Percentiles rank a stretch among this genome's conserved stretches.
phyloP scores from a whole-genome alignment of 768 basidiomycete genomes.

The Rhodotorula sphaerocarpa region DNA sequence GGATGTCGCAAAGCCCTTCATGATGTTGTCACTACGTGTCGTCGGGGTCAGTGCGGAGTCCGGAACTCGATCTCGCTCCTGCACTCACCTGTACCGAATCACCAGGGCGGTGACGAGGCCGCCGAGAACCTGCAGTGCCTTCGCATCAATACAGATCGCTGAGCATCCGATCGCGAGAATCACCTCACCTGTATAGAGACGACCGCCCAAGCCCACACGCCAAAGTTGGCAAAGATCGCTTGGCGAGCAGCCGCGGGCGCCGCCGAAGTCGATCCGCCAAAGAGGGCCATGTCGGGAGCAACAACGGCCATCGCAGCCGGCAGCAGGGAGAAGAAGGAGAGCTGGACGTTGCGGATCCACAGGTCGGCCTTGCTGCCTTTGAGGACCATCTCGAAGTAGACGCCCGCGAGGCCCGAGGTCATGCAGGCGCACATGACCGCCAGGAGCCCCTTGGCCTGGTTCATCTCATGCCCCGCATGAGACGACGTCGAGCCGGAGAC shows the following conservation, averaged over 20 bases:
- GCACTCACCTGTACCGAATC: constrained; percentile 76
- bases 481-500: constrained; percentile 16
- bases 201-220: constrained; percentile 83
- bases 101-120: constrained; percentile 86
- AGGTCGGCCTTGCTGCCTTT: constrained; percentile 82
- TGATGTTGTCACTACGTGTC: constrained; percentile 36
- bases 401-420: constrained; percentile 90
- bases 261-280: not conserved
- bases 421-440: constrained; percentile 87
- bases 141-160: not conserved
- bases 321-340: constrained; percentile 84
- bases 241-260: constrained; percentile 28
- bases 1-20: constrained; percentile 79
- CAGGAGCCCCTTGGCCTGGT: constrained; percentile 71
- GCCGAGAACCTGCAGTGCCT: constrained; percentile 63
- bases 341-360: constrained; percentile 94
- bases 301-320: constrained; percentile 66
- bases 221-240: constrained; percentile 73
- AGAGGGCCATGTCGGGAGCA: constrained; percentile 24
- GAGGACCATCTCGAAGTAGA: constrained; percentile 96
- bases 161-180: not conserved
- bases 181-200: constrained; percentile 51
- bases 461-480: constrained; percentile 55
- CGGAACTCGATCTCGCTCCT: no score
- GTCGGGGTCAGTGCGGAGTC: no score